Evolutionary conservation across 768 basidiomycete species (phyloP).

Genomic region (Sporobolomyces pararoseus): DNA sequence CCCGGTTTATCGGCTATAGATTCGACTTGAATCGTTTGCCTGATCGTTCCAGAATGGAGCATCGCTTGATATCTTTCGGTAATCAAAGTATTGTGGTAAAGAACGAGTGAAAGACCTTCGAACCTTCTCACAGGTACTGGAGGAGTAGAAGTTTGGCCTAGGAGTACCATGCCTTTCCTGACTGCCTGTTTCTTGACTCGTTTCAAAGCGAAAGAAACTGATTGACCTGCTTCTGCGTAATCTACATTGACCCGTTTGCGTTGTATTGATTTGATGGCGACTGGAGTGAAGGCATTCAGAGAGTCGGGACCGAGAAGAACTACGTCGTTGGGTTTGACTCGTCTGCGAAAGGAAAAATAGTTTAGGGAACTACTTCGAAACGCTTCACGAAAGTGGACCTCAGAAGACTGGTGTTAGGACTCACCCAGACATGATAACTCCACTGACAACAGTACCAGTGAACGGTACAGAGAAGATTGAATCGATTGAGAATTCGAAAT

Average conservation of each 20-base stretch:
- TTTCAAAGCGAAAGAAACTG: constrained; percentile 88
- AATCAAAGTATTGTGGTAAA: constrained; percentile 56
- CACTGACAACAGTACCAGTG: constrained; percentile 40
- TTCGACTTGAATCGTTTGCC: constrained; percentile 46
- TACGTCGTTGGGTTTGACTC: constrained; percentile 64
- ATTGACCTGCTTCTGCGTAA: constrained; percentile 89
- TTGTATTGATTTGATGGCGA: constrained; percentile 84
- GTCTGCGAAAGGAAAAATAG: not conserved
- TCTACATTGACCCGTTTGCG: constrained; percentile 82
- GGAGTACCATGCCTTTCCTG: constrained; percentile 91
- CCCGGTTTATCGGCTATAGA: constrained; percentile 14
- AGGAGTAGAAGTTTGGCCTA: constrained; percentile 65
- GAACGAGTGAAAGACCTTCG: constrained; percentile 86
- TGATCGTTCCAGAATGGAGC: constrained; percentile 45
- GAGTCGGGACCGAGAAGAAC: constrained; percentile 87
- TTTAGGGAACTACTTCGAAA: too few species aligned
- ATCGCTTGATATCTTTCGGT: constrained; percentile 46
- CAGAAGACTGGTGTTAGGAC: constrained; percentile 9
- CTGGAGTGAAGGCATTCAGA: constrained; percentile 77
- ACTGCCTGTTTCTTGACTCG: constrained; percentile 73
- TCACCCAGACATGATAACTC: constrained; percentile 43
- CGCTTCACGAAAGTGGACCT: too few species aligned
- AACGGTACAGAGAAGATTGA: constrained; percentile 53
- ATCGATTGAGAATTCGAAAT: constrained; percentile 50
- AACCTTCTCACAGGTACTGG: constrained; percentile 70